A percentile compares a stretch with the other conserved stretches of the same genome.
These are phyloP conservation scores for Penicillium polonicum DNA, from an alignment of 2,329 filamentous ascomycete genomes.

Conservation along the genomic window DNA sequence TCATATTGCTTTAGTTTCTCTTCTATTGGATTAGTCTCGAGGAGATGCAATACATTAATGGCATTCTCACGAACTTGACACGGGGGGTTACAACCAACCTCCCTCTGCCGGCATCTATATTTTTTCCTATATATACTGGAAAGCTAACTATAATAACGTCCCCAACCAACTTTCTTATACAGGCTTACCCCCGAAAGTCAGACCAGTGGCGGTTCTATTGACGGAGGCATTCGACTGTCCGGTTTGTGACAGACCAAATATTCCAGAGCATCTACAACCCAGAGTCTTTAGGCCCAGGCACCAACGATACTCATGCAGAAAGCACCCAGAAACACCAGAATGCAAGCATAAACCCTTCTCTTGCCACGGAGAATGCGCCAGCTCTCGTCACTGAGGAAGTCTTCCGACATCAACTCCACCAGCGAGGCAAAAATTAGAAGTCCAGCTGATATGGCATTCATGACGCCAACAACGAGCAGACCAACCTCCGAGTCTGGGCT, in stretches of 20 bases:
- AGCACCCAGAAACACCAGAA: constrained; percentile 64
- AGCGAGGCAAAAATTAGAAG: constrained; percentile 73
- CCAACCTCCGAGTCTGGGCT: constrained; percentile 71
- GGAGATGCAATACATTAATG: too few species aligned
- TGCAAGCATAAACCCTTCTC: constrained; percentile 61
- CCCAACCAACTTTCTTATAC: not conserved
- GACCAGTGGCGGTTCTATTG: not conserved
- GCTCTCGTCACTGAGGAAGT: constrained; percentile 74
- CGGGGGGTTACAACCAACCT: not conserved
- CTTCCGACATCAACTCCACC: constrained; percentile 75
- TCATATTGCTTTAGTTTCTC: not conserved
- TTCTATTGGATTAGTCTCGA: too few species aligned
- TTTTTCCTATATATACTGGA: not conserved
- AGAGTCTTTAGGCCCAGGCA: constrained; percentile 61
- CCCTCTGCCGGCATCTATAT: not conserved
- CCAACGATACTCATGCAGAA: constrained; percentile 70
- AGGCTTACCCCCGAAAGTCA: too few species aligned
- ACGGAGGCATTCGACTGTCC: not conserved
- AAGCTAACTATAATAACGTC: not conserved
- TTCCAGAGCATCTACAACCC: not conserved
- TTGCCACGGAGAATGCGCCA: constrained; percentile 65
- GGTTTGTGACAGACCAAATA: not conserved
- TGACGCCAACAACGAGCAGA: constrained; percentile 72
- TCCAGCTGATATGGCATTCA: constrained; percentile 80
- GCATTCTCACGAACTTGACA: not conserved